Base-by-base conservation (phyloP, 2,329 filamentous ascomycete species). In the Colletotrichum costaricense region DNA sequence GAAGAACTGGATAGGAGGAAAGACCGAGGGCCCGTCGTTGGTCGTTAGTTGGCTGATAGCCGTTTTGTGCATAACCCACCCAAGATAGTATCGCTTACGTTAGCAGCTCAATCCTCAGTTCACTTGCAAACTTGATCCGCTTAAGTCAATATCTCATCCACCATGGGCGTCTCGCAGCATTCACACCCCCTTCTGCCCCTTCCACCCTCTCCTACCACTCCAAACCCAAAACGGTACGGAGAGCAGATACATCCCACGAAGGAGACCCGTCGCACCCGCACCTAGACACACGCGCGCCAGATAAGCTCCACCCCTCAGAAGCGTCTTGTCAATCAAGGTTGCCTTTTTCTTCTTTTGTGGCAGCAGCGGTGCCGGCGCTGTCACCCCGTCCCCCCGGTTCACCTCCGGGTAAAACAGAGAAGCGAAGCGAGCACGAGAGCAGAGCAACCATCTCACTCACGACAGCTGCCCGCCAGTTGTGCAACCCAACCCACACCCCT, bases 381-480 rank as follows among this genome's bases (percentile, higher is more conserved):
- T 42, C 38, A 52, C 57, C 33, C n/a, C 33, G 35, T 42, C 24
- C 54, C 72, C 67, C 72, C 67, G 62, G 68, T 26, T 74, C 52
- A 52, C 56, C 33, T 67, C 55, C 56, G 66, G 55, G 52, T 28
- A 38, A 63, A 63, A 54, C 38, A 22, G 35, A 33, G 24, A 60
- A 24, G 57, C 22, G 54, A 56, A 24, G 57, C 22, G 54, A 56
- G 54, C 54, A 56, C 54, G 42, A 22, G 42, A 49, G 42, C 54
- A 42, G 38, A 42, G 38, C 38, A 42, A 42, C 52, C 46, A 65
- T 56, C 63, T 67, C 46, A 56, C 59, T 65, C 60, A 65, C 56
- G 42, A 22, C 71, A 73, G 71, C 71, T 73, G 71, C 28, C 71
- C n/a, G 71, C 71, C 71, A 73, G 71, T 73, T 73, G 71, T 46